Evolutionary conservation across 768 basidiomycete genomes (phyloP).

Genomic region (Boletellus sp.): DNA sequence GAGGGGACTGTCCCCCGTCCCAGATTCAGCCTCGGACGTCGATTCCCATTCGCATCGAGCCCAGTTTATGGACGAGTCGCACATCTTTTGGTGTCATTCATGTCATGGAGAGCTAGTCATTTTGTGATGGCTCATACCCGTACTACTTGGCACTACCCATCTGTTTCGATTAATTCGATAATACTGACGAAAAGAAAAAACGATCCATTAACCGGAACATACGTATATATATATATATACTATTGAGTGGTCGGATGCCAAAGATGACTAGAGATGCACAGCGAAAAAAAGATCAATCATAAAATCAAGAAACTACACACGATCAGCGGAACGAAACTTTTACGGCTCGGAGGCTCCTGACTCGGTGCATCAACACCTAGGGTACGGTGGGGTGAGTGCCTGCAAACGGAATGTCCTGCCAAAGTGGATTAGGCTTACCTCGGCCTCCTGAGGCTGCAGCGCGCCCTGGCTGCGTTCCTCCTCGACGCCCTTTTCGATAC

Average conservation of each 20-base stretch:
- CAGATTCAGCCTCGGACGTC: conserved; percentile 24
- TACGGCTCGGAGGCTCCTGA: conserved; percentile 28
- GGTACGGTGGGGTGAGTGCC: conserved; percentile 6
- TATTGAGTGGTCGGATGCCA: conserved; percentile 3
- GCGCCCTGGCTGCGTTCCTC: conserved; percentile 65
- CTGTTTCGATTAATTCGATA: background rate
- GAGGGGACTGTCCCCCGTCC: conserved; percentile 54
- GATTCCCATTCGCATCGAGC: conserved; percentile 38
- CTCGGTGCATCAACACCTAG: conserved; percentile 47
- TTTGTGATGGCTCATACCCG: conserved; percentile 33
- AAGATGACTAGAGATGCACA: conserved; percentile 5
- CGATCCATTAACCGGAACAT: conserved; percentile 19
- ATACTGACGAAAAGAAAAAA: conserved; percentile 9
- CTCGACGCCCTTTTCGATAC: conserved; percentile 72
- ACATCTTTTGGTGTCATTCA: conserved; percentile 86
- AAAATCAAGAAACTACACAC: conserved; percentile 5
- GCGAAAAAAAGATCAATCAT: background rate
- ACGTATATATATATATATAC: conserved; percentile 11
- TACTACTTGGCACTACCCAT: background rate
- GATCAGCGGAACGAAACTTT: conserved; percentile 14
- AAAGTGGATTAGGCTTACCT: conserved; percentile 46
- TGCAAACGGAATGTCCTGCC: background rate
- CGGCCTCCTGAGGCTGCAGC: conserved; percentile 62
- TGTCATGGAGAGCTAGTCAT: conserved; percentile 82
- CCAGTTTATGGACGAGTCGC: conserved; percentile 83